A percentile compares a stretch with the other conserved stretches of the same genome.
These are phyloP conservation scores for Raphanus sativus DNA, from an alignment of 345 rosid species.

Conservation along the genomic window DNA sequence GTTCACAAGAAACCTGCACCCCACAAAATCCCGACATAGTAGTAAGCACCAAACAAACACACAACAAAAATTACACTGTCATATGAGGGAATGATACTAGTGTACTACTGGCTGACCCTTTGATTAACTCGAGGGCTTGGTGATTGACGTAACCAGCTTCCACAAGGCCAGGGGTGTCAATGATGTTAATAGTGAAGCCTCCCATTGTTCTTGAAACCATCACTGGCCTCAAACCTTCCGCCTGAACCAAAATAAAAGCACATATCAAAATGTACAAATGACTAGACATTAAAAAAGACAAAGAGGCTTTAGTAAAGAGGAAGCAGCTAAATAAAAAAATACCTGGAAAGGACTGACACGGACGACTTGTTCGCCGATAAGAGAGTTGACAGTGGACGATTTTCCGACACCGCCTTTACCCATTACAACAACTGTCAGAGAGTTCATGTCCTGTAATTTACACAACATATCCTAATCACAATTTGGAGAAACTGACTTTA, in stretches of 20 bases:
- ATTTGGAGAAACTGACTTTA: constrained; percentile 6
- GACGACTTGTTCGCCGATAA: constrained; percentile 72
- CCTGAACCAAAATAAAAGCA: constrained; percentile 34
- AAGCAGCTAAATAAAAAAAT: neutral
- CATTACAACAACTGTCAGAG: constrained; percentile 75
- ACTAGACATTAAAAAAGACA: neutral
- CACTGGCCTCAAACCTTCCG: constrained; percentile 69
- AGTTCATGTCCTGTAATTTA: constrained; percentile 54
- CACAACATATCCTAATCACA: neutral
- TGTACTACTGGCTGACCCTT: constrained; percentile 47
- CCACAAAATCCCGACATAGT: constrained; percentile 4
- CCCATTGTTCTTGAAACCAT: constrained; percentile 70
- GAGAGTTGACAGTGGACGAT: constrained; percentile 84
- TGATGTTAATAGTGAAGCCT: constrained; percentile 74
- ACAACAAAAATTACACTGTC: neutral
- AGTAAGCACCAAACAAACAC: neutral
- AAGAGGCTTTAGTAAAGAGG: neutral
- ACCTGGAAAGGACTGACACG: constrained; percentile 77
- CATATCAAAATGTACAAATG: neutral
- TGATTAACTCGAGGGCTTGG: constrained; percentile 75
- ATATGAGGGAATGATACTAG: neutral
- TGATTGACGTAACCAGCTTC: constrained; percentile 86
- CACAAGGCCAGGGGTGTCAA: constrained; percentile 82
- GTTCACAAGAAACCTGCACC: constrained; percentile 74
- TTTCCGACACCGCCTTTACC: constrained; percentile 90